Conservation (phyloP, 2,329 filamentous ascomycete species). For the Knoxdaviesia capensis region DNA sequence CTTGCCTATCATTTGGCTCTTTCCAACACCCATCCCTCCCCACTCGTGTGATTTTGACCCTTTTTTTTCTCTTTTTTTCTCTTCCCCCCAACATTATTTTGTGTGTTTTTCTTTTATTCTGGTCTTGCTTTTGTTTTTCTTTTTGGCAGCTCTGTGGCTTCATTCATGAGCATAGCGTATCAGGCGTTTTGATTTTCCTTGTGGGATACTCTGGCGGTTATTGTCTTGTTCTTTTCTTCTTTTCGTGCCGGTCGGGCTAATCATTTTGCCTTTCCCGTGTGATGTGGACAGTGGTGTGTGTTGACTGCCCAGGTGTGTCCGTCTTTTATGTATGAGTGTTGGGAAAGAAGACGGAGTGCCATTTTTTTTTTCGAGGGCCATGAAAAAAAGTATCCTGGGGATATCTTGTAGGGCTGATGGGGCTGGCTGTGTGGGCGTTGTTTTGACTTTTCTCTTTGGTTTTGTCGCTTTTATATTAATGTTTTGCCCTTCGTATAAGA, state of each 20-base stretch:
- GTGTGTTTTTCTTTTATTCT: constrained; percentile 1
- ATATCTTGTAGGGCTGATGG: no score
- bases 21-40: neutral
- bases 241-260: constrained; percentile 1
- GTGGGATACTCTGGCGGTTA: constrained; percentile 3
- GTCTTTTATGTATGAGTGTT: no score
- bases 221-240: constrained; percentile 6
- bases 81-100: neutral
- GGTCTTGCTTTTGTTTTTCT: constrained; percentile 7
- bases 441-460: no score
- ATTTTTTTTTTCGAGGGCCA: no score
- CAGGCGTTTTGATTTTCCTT: constrained; percentile 12
- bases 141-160: constrained; percentile 6
- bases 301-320: no score
- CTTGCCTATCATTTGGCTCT: no score
- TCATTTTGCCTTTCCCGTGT: constrained; percentile 2
- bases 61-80: neutral
- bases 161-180: constrained; percentile 19
- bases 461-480: no score
- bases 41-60: neutral
- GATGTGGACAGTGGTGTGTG: no score
- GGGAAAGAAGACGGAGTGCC: no score
- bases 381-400: no score
- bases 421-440: no score
- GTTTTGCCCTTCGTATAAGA: no score